Percentiles rank a stretch among this genome's conserved stretches.
These are phyloP conservation scores for Volvox carteri DNA, from an alignment of 163 green algal genomes.

Conservation along the genomic window DNA sequence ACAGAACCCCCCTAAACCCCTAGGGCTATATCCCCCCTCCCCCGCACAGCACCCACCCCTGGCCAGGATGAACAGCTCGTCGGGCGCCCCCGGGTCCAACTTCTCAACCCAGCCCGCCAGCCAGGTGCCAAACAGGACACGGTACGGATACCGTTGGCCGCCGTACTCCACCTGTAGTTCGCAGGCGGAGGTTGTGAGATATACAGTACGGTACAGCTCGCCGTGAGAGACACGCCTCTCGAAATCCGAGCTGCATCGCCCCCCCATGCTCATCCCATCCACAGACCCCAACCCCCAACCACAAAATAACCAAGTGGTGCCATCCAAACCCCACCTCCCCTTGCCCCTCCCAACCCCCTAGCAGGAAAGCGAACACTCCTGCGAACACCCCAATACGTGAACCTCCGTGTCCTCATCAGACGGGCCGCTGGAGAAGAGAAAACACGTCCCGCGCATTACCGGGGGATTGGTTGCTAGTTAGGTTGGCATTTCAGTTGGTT, in stretches of 20 bases:
- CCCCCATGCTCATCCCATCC: no score
- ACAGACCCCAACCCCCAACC: no score
- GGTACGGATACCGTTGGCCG: constrained; percentile 40
- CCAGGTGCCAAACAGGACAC: constrained; percentile 65
- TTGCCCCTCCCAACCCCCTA: not conserved
- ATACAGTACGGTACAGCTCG: not conserved
- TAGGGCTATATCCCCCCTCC: no score
- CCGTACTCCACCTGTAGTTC: constrained; percentile 36
- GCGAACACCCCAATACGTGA: no score
- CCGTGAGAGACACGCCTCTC: not conserved
- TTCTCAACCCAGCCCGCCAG: constrained; percentile 63
- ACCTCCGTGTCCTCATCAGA: no score
- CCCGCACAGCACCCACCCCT: constrained; percentile 60
- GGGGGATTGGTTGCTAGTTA: no score
- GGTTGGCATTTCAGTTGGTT: no score
- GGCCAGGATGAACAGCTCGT: constrained; percentile 66
- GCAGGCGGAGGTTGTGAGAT: not conserved
- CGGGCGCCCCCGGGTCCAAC: constrained; percentile 65
- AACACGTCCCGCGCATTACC: no score
- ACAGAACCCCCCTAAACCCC: no score
- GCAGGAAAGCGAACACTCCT: no score
- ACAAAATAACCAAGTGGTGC: not conserved
- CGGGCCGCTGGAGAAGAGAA: no score
- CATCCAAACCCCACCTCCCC: not conserved
- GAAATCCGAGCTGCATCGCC: not conserved